Percentiles rank a stretch among this genome's conserved stretches.
Evolutionary conservation across 495 filamentous ascomycete species (phyloP).

Genomic region (Penicillium flavigenum): DNA sequence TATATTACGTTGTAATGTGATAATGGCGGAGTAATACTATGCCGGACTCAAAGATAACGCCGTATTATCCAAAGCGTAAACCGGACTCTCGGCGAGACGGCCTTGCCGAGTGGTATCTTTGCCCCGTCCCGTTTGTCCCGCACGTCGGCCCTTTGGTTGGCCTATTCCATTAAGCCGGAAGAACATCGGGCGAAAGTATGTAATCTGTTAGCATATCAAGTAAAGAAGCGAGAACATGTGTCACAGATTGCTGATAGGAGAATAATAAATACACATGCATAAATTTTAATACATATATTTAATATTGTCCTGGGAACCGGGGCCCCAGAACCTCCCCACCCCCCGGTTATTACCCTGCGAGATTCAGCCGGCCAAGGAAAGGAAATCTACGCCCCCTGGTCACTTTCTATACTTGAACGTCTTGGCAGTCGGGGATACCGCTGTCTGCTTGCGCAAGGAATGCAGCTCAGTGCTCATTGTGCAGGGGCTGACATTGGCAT

Average conservation of each 20-base stretch:
- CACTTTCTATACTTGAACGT: not conserved
- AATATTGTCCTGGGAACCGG: not conserved
- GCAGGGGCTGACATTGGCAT: slow-evolving; percentile 15
- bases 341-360: slow-evolving; percentile 2
- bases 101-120: slow-evolving; percentile 32
- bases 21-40: not conserved
- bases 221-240: slow-evolving; percentile 20
- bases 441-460: slow-evolving; percentile 8
- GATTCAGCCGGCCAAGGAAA: not conserved
- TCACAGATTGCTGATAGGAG: slow-evolving; percentile 1
- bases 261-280: not conserved
- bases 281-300: not conserved
- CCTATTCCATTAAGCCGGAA: not conserved
- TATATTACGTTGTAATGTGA: not conserved
- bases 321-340: slow-evolving; percentile 2
- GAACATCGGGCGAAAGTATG: slow-evolving; percentile 6
- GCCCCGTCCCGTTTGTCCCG: slow-evolving; percentile 26
- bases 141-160: not conserved
- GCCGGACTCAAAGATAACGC: not conserved
- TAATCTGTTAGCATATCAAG: not conserved
- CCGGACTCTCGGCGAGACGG: not conserved
- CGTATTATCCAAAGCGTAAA: slow-evolving; percentile 21
- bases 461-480: slow-evolving; percentile 1
- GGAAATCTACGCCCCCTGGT: slow-evolving; percentile 2
- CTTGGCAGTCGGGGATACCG: slow-evolving; percentile 1